phyloP scores from a whole-genome alignment of 768 basidiomycete species.

The Boletus coccyginus region DNA sequence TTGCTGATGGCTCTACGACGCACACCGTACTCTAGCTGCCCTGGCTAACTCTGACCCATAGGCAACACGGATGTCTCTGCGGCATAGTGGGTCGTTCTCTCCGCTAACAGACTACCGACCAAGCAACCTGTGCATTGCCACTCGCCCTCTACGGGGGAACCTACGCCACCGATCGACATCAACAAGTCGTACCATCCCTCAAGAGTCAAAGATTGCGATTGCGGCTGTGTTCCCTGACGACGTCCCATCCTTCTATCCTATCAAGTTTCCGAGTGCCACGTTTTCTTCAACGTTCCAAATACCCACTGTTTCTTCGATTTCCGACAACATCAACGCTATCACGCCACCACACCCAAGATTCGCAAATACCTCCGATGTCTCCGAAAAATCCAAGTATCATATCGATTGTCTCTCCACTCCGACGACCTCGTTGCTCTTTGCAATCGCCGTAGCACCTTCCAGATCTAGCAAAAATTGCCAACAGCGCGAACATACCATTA shows the following conservation, averaged over 20 bases:
- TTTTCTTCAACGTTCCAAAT: neutral
- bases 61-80: too few species aligned
- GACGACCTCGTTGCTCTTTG: neutral
- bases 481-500: neutral
- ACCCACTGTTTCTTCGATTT: neutral
- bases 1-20: too few species aligned
- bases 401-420: neutral
- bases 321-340: neutral
- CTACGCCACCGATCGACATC: too few species aligned
- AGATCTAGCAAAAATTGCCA: neutral
- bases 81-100: too few species aligned
- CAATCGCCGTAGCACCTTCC: neutral
- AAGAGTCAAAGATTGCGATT: too few species aligned
- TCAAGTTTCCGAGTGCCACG: neutral
- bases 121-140: too few species aligned
- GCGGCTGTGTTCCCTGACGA: neutral
- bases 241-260: conserved; percentile 1
- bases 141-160: too few species aligned
- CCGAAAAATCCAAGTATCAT: neutral
- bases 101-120: too few species aligned
- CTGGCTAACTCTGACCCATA: too few species aligned
- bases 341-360: neutral
- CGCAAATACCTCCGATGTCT: neutral
- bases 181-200: too few species aligned
- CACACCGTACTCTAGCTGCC: too few species aligned